Evolutionary conservation across 305 asterid genomes (phyloP).

Genomic region (Fraxinus platypoda): DNA sequence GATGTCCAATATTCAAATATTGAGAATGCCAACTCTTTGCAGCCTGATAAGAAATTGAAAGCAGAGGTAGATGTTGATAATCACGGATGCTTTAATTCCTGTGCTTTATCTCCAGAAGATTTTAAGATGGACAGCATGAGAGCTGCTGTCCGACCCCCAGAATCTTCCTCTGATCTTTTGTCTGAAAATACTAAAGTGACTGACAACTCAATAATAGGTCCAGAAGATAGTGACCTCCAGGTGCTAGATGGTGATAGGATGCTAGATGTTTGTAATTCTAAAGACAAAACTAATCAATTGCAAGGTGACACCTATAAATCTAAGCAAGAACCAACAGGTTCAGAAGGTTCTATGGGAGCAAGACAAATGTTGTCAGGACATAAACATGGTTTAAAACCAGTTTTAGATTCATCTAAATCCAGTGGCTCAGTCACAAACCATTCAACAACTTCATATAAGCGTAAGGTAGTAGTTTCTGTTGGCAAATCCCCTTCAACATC

Average conservation of each 20-base stretch:
- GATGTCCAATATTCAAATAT: slow-evolving; percentile 37
- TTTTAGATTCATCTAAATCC: slow-evolving; percentile 48
- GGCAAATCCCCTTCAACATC: slow-evolving; percentile 52
- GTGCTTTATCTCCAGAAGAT: slow-evolving; percentile 31
- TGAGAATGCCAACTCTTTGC: slow-evolving; percentile 38
- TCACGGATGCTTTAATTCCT: slow-evolving; percentile 28
- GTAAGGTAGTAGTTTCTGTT: slow-evolving; percentile 43
- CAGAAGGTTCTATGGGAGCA: slow-evolving; percentile 48
- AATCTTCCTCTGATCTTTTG: slow-evolving; percentile 32
- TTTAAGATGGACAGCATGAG: slow-evolving; percentile 36
- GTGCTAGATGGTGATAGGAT: slow-evolving; percentile 41
- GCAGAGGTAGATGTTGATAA: slow-evolving; percentile 36
- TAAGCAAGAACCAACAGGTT: slow-evolving; percentile 40
- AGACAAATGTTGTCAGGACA: slow-evolving; percentile 43
- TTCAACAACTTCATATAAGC: slow-evolving; percentile 46
- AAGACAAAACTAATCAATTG: slow-evolving; percentile 43
- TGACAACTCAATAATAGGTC: slow-evolving; percentile 29
- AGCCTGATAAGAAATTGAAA: slow-evolving; percentile 48
- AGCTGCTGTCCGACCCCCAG: slow-evolving; percentile 35
- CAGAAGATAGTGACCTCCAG: slow-evolving; percentile 42
- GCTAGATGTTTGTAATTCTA: slow-evolving; percentile 30
- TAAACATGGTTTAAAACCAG: slow-evolving; percentile 45
- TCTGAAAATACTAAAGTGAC: slow-evolving; percentile 40
- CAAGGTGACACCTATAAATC: slow-evolving; percentile 34
- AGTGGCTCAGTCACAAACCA: slow-evolving; percentile 35